Conservation (phyloP, 139 green algal species). For the Yamagishiella unicocca region DNA sequence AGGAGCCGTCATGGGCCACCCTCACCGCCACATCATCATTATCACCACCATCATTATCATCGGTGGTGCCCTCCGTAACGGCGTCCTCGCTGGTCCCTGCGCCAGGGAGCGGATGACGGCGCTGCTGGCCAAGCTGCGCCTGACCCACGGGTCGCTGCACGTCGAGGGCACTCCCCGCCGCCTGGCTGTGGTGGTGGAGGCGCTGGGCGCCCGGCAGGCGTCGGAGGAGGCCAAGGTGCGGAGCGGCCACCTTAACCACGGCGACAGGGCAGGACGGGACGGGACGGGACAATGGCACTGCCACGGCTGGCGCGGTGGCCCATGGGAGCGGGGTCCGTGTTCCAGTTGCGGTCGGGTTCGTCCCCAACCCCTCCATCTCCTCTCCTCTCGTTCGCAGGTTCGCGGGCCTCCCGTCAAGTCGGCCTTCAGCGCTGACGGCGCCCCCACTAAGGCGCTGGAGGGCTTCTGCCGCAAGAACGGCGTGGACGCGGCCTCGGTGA, state of each 20-base stretch:
- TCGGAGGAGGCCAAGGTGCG: conserved; percentile 66
- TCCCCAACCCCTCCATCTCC: neutral
- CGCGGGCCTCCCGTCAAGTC: conserved; percentile 92
- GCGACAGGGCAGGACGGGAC: too few species aligned
- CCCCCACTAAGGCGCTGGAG: conserved; percentile 89
- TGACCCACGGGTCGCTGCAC: conserved; percentile 79
- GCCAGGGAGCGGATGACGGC: conserved; percentile 77
- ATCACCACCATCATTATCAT: too few species aligned
- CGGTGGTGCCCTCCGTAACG: too few species aligned
- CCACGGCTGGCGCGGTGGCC: too few species aligned
- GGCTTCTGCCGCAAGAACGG: conserved; percentile 97
- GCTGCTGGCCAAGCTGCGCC: conserved; percentile 82
- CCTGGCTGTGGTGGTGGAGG: conserved; percentile 84
- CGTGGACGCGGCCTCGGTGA: conserved; percentile 63
- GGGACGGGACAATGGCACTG: too few species aligned
- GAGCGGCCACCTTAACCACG: too few species aligned
- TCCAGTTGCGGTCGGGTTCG: neutral
- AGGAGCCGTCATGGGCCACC: too few species aligned
- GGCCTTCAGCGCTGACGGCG: conserved; percentile 66
- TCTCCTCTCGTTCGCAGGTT: conserved; percentile 52
- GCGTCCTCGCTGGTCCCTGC: too few species aligned
- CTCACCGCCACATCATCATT: too few species aligned
- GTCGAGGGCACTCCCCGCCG: conserved; percentile 92
- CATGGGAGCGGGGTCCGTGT: neutral
- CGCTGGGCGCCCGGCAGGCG: conserved; percentile 77